Conservation (phyloP, 2,329 filamentous ascomycete species). For the Hypoxylon sp. region DNA sequence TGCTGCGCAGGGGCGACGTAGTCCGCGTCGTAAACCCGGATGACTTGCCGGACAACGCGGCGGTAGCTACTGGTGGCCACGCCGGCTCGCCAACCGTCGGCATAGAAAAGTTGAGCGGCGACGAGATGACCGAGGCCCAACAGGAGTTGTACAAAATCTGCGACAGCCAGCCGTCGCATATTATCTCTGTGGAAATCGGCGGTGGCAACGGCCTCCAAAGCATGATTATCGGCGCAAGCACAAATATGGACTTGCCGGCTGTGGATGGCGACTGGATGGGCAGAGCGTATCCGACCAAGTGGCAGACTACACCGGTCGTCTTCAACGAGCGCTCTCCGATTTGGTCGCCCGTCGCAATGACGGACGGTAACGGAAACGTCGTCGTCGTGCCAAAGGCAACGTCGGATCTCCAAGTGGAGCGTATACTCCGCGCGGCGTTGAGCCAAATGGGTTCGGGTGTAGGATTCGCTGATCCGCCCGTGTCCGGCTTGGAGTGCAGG, state of each 20-base stretch:
- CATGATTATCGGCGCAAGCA: constrained; percentile 66
- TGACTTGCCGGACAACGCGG: constrained; percentile 63
- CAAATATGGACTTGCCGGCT: constrained; percentile 63
- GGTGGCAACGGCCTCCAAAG: constrained; percentile 73
- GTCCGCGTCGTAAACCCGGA: constrained; percentile 65
- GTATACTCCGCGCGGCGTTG: constrained; percentile 63
- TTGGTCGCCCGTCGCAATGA: constrained; percentile 59
- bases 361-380: constrained; percentile 59
- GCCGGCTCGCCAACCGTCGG: constrained; percentile 71
- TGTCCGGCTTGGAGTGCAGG: constrained; percentile 62
- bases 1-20: constrained; percentile 62
- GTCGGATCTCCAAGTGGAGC: constrained; percentile 62
- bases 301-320: constrained; percentile 67
- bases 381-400: constrained; percentile 61
- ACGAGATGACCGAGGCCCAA: constrained; percentile 67
- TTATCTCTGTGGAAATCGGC: constrained; percentile 75
- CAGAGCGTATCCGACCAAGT: constrained; percentile 65
- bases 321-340: constrained; percentile 62
- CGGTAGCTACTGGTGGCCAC: constrained; percentile 68
- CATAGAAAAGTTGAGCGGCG: constrained; percentile 70
- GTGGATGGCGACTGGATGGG: constrained; percentile 71
- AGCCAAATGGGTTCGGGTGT: constrained; percentile 68
- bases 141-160: constrained; percentile 64
- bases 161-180: constrained; percentile 61
- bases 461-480: constrained; percentile 61